phyloP scores from a whole-genome alignment of 352 stramenopile species.

The Phytophthora brassicae region DNA sequence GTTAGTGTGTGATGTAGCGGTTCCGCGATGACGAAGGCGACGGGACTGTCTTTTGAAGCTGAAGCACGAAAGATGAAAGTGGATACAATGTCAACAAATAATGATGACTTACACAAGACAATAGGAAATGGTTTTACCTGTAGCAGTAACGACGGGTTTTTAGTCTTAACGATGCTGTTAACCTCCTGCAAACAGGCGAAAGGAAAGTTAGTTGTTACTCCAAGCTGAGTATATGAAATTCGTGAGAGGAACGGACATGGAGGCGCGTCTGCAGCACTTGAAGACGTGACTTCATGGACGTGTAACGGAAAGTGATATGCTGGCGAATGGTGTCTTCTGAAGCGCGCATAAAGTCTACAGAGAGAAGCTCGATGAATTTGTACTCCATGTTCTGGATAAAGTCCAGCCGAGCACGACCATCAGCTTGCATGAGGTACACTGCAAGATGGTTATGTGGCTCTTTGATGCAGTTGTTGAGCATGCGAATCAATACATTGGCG shows the following conservation, averaged over 20 bases:
- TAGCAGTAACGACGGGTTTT: conserved; percentile 92
- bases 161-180: conserved; percentile 94
- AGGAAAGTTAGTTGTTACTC: conserved; percentile 13
- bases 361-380: conserved; percentile 95
- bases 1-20: conserved; percentile 68
- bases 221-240: no score
- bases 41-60: conserved; percentile 70
- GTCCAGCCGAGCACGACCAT: conserved; percentile 89
- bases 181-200: conserved; percentile 64
- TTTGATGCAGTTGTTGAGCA: conserved; percentile 96
- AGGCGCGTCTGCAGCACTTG: conserved; percentile 91
- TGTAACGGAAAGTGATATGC: conserved; percentile 94
- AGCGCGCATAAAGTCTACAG: conserved; percentile 89
- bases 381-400: conserved; percentile 98
- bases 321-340: conserved; percentile 90
- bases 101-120: neutral
- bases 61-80: neutral
- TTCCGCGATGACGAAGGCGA: conserved; percentile 43
- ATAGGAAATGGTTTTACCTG: conserved; percentile 57
- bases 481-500: conserved; percentile 92
- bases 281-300: conserved; percentile 92
- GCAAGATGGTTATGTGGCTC: conserved; percentile 93
- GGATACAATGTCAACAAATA: conserved; percentile 11
- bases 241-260: conserved; percentile 45
- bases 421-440: conserved; percentile 92